Evolutionary conservation across 371 early-diverging fungal genomes (phyloP).

Genomic region (Mucor indicus): DNA sequence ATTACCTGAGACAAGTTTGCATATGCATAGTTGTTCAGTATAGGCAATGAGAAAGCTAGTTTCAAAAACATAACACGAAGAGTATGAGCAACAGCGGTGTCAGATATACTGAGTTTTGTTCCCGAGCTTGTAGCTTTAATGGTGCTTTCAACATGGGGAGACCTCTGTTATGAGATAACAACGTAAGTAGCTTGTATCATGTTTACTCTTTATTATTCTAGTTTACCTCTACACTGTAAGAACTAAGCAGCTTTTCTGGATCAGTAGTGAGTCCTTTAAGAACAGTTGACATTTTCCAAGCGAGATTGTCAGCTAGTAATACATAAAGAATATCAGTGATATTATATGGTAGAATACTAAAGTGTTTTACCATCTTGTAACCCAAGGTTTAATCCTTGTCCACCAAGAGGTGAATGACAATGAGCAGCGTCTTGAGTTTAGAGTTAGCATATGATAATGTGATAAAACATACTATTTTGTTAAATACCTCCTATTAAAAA

Average conservation of each 20-base stretch:
- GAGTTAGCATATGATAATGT: background rate
- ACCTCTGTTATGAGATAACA: conserved; percentile 7
- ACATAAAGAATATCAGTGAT: too few relatives aligned
- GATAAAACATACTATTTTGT: background rate
- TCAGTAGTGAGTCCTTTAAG: conserved; percentile 19
- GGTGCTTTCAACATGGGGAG: conserved; percentile 3
- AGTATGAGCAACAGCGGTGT: too few relatives aligned
- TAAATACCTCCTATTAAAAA: conserved; percentile 38
- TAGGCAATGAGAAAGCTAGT: too few relatives aligned
- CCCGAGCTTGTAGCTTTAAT: conserved; percentile 10
- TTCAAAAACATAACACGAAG: too few relatives aligned
- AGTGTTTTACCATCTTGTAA: conserved; percentile 33
- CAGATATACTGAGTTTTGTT: background rate
- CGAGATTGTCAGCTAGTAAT: conserved; percentile 39
- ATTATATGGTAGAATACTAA: too few relatives aligned
- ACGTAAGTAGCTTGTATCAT: background rate
- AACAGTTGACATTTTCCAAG: conserved; percentile 42
- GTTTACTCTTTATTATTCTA: background rate
- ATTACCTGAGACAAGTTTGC: too few relatives aligned
- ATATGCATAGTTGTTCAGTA: too few relatives aligned
- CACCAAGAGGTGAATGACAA: conserved; percentile 33
- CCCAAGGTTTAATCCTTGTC: conserved; percentile 35
- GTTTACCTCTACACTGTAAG: conserved; percentile 33
- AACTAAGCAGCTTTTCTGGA: conserved; percentile 30
- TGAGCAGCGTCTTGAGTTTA: conserved; percentile 34